phyloP scores from a whole-genome alignment of 805 yeast genomes.

The Ogataea chonburiensis region DNA sequence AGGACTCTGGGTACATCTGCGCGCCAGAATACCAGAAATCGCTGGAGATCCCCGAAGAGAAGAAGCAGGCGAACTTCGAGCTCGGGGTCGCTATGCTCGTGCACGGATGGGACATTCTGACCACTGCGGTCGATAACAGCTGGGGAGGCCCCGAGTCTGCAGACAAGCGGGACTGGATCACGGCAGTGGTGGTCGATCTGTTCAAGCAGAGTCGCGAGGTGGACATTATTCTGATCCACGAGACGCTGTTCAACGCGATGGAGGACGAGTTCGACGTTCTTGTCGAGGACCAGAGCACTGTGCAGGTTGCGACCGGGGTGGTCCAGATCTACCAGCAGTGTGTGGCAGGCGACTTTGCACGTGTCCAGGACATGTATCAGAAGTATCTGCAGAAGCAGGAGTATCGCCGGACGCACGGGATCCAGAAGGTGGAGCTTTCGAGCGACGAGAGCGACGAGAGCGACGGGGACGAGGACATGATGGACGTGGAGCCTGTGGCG shows the following conservation, averaged over 20 bases:
- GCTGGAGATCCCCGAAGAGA: slow-evolving; percentile 44
- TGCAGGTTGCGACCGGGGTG: slow-evolving; percentile 66
- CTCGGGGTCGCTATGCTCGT: slow-evolving; percentile 89
- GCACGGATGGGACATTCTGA: slow-evolving; percentile 86
- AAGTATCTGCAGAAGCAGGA: slow-evolving; percentile 58
- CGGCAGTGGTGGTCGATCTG: slow-evolving; percentile 76
- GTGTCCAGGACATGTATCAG: slow-evolving; percentile 58
- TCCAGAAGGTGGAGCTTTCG: slow-evolving; percentile 50
- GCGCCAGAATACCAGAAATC: slow-evolving; percentile 26
- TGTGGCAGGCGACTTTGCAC: slow-evolving; percentile 46
- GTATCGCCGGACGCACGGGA: slow-evolving; percentile 30
- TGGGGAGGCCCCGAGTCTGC: slow-evolving; percentile 96
- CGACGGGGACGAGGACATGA: slow-evolving; percentile 34
- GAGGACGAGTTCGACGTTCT: slow-evolving; percentile 89
- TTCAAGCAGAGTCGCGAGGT: slow-evolving; percentile 63
- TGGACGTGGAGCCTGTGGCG: slow-evolving; percentile 29
- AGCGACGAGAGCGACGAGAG: slow-evolving; percentile 44
- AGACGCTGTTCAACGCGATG: slow-evolving; percentile 83
- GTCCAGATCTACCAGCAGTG: slow-evolving; percentile 68
- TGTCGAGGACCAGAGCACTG: slow-evolving; percentile 86
- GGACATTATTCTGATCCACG: slow-evolving; percentile 80
- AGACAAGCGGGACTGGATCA: slow-evolving; percentile 94
- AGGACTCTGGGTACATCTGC: slow-evolving; percentile 35
- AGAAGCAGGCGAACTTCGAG: slow-evolving; percentile 83
- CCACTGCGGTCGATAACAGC: slow-evolving; percentile 81